Conservation (phyloP, 2,329 filamentous ascomycete species). For the Fusarium brevicatenulatum region DNA sequence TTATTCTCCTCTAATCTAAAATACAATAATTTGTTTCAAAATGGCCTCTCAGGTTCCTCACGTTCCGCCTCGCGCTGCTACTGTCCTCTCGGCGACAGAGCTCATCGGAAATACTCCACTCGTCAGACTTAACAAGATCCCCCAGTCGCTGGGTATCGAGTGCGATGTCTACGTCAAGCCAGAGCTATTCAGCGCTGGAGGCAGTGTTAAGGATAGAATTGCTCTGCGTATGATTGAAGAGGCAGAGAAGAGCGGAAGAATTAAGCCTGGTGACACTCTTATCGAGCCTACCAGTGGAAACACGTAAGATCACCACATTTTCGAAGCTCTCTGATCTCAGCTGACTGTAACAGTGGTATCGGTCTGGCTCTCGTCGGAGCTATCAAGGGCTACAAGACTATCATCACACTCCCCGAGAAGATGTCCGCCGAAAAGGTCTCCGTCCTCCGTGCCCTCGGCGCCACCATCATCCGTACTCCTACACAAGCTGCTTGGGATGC, state of each 20-base stretch:
- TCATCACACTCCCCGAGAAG: constrained; percentile 98
- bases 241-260: constrained; percentile 88
- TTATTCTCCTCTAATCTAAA: not conserved
- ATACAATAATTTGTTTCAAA: not conserved
- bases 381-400: constrained; percentile 97
- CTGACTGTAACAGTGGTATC: constrained; percentile 69
- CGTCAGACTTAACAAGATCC: constrained; percentile 91
- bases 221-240: constrained; percentile 97
- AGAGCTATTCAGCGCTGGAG: constrained; percentile 93
- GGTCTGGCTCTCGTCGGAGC: constrained; percentile 93
- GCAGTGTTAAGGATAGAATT: constrained; percentile 94
- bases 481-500: constrained; percentile 95
- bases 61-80: constrained; percentile 48
- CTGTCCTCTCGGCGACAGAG: constrained; percentile 75
- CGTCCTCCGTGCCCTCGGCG: constrained; percentile 90
- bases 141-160: constrained; percentile 88
- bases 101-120: constrained; percentile 97
- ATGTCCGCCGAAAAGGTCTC: constrained; percentile 99
- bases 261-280: constrained; percentile 95
- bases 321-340: not conserved
- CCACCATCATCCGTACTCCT: constrained; percentile 96
- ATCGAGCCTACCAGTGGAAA: constrained; percentile 99
- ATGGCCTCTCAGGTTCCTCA: constrained; percentile 47
- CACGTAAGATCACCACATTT: constrained; percentile 62
- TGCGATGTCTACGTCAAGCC: constrained; percentile 91